Evolutionary conservation across 176 grass and related monocot species (phyloP), one percentile per base, ranked within the genome.

Genomic region (Olyra latifolia): DNA sequence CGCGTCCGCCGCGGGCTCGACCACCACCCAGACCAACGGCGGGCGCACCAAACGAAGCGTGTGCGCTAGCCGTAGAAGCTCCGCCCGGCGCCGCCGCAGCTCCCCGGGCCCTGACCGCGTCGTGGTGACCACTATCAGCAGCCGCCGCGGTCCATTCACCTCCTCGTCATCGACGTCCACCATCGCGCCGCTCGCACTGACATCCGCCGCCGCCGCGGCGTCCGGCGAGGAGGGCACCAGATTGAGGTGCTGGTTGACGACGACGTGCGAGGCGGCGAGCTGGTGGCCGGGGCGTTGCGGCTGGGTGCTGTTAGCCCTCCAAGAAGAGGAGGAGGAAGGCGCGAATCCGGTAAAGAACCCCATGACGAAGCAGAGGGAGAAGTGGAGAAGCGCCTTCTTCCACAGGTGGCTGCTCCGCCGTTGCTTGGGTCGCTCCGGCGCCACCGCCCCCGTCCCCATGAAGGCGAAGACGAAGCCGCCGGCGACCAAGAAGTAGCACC

Each of bases 331-430:
- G 2, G 83, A 92, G 11, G 93, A 89, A 2, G 97, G 97, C 27
- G 93, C 93, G 82, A 99, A 99, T 24, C 97, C 97, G 20, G 93
- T 96, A 88, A 99, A 99, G 90, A 99, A 99, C 20, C 97, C 97
- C 91, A 91, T 96, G 60, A 93, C 88, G 80, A 99, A 99, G 87
- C 97, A 99, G 56, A 99, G 88, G 4, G 96, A 93, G 93, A 99
- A 99, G 78, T 99, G 96, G 82, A 99, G 53, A 28, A 96, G 72
- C 46, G 93, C 97, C 62, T 88, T 90, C 93, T 99, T 99, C 97
- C 97, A 99, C 4, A 96, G 87, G 39, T 96, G 87, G 19, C 87
- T 79, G 13, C 71, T 58, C 28, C 88, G 88, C 28, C 88, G 83
- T 77, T 82, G 88, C 83, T 89, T 89, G 46, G 88, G 13, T 17